Evolutionary conservation across 768 basidiomycete species (phyloP), one percentile per base, ranked within the genome.

Genomic region (Cyclocybe cylindracea): DNA sequence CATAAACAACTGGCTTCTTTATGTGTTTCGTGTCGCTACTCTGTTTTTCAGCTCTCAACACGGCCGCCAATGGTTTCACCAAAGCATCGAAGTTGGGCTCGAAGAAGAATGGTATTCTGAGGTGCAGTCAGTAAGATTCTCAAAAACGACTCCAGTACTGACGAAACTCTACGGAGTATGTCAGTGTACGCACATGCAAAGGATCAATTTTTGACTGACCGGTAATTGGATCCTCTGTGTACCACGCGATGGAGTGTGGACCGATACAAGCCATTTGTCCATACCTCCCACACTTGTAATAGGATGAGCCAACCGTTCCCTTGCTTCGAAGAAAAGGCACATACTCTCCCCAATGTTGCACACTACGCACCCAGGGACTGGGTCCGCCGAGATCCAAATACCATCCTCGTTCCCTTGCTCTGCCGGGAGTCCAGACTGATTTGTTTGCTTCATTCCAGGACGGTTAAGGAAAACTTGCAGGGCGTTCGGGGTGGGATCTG

Each of bases 311-410:
- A 16, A 32, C 24, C 5, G 14, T 19, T 50, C 10, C 34, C 11
- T 49, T 3, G 13, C 31, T 34, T 34, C 16, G 24, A 38, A 10
- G 0, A 16, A 42, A 39, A 40, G 46, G 36, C 8, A 70, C 86
- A 65, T 53, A 90, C 93, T 96, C 75, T 92, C 89, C 18, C 94
- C 94, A 37, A 97, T 86, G 61, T 97, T 97, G 67, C 91, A 93
- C 14, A 97, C 90, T 7, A 96, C 74, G 56, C 89, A 91, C 7
- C 85, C 87, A 10, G 84, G 84, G 16, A 91, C 79, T 0, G 94
- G 94, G 66, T 94, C 86, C 0, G 91, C 93, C 43, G 83, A 80
- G 46, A 95, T 86, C 93, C 94, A 96, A 1, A 76, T 57, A 2
- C 89, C 87, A 47, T 79, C 74, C 52, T 83, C 78, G 19, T 71